Conservation (phyloP, 495 filamentous ascomycete species). For the Recurvomyces mirabilis region DNA sequence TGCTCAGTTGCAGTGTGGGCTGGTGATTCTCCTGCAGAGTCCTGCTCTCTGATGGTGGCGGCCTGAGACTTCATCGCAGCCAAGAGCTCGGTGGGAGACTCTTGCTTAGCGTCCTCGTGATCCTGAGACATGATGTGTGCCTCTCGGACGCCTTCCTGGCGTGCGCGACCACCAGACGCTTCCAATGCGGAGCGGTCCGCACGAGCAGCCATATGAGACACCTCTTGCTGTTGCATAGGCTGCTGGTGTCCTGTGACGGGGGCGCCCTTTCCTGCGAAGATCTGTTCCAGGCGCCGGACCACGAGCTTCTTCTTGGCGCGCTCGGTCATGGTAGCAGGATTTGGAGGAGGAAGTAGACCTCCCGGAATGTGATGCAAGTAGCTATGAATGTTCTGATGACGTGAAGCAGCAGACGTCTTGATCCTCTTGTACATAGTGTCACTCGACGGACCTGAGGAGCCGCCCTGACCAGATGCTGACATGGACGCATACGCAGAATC, state of each 20-base stretch:
- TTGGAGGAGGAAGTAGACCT: conserved; percentile 41
- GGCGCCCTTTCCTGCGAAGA: conserved; percentile 60
- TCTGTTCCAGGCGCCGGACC: conserved; percentile 58
- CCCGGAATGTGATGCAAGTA: conserved; percentile 53
- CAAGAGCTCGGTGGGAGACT: not conserved
- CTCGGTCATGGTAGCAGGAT: conserved; percentile 44
- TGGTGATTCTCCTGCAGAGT: conserved; percentile 1
- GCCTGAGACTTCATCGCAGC: not conserved
- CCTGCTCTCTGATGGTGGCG: conserved; percentile 7
- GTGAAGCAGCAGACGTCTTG: conserved; percentile 17
- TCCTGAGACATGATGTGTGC: conserved; percentile 36
- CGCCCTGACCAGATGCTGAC: conserved; percentile 41
- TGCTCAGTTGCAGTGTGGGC: conserved; percentile 38
- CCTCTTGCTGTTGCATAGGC: conserved; percentile 42
- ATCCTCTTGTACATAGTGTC: conserved; percentile 3
- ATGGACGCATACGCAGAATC: conserved; percentile 70
- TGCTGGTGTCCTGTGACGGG: conserved; percentile 34
- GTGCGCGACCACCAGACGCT: conserved; percentile 23
- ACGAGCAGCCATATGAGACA: conserved; percentile 42
- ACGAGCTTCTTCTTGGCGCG: conserved; percentile 60
- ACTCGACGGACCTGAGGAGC: conserved; percentile 17
- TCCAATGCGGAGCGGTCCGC: conserved; percentile 31
- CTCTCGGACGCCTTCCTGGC: conserved; percentile 37
- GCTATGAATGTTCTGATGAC: conserved; percentile 44
- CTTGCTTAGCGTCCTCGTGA: conserved; percentile 15